Evolutionary conservation across 176 grass and related monocot genomes (phyloP), one percentile per base, ranked within the genome.

Genomic region (Musa schizocarpa): DNA sequence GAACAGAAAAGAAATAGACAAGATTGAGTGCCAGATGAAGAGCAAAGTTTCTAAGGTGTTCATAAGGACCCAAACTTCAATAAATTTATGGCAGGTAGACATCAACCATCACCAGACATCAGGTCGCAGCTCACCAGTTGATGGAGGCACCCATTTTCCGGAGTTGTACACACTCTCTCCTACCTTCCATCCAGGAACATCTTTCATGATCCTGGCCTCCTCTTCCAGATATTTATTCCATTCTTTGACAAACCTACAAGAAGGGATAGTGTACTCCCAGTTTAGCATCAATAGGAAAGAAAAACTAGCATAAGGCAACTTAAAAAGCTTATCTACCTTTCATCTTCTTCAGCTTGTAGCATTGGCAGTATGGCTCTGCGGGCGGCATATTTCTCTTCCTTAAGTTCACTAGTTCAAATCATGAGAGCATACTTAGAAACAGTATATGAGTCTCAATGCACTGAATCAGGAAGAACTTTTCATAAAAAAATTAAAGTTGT

Each of bases 281-380:
- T 7, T 25, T 66, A 21, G 64, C 16, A 61, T 14, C 49, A 34
- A 10, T 19, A 76, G n/a, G 53, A 50, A 19, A 56, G 8, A 69
- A 82, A 62, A 24, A 0, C 3, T 62, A n/a, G 52, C 56, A 17
- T 11, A 74, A 6, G 6, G 54, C 19, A 51, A 13, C n/a, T 2
- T 14, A 19, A 53, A 27, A 25, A 51, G 2, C 14, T 65, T 71
- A 13, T 21, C 57, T 56, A 92, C 95, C 95, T 92, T 84, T 99
- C 95, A 83, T 99, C 95, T 79, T 99, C 95, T 92, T 99, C 91
- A 75, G 91, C 95, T 92, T 99, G 95, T 81, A 99, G 88, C 71
- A 99, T 86, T 2, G 95, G 91, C 43, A 99, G 69, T 81, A 99
- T 83, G 19, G 95, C 88, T 71, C 88, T 89, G 9, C 95, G 95